Conservation (phyloP, 1,284 basidiomycete genomes). For the Hemileia vastatrix region DNA sequence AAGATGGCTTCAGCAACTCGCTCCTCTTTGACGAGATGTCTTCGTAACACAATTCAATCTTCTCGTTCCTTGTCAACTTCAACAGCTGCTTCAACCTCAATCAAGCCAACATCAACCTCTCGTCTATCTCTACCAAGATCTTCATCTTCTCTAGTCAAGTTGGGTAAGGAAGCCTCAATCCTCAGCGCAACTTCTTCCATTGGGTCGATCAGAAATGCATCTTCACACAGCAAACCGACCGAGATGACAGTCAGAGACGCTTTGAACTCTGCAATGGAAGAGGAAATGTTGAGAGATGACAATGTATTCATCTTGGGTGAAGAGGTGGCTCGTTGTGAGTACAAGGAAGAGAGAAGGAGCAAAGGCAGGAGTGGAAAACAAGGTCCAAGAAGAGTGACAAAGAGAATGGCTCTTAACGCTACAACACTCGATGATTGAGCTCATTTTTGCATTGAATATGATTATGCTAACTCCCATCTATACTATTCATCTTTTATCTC, state of each 20-base stretch:
- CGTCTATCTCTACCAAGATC: not conserved
- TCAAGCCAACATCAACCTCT: not conserved
- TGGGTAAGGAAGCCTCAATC: not conserved
- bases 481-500: too few relatives aligned
- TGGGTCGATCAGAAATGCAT: conserved; percentile 27
- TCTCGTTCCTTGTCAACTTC: not conserved
- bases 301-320: conserved; percentile 92
- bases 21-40: not conserved
- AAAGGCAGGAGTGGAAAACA: not conserved
- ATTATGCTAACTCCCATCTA: too few relatives aligned
- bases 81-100: not conserved
- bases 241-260: conserved; percentile 98
- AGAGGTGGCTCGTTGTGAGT: conserved; percentile 95
- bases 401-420: too few relatives aligned
- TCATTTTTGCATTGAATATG: too few relatives aligned
- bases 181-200: not conserved
- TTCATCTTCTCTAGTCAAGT: not conserved
- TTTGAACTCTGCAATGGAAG: conserved; percentile 95
- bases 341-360: conserved; percentile 1
- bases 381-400: too few relatives aligned
- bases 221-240: conserved; percentile 30
- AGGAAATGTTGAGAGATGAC: conserved; percentile 96
- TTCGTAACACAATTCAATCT: not conserved
- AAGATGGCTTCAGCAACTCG: too few relatives aligned
- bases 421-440: too few relatives aligned